Base-by-base conservation (phyloP, 2,329 filamentous ascomycete genomes). In the Alternaria triticimaculans region DNA sequence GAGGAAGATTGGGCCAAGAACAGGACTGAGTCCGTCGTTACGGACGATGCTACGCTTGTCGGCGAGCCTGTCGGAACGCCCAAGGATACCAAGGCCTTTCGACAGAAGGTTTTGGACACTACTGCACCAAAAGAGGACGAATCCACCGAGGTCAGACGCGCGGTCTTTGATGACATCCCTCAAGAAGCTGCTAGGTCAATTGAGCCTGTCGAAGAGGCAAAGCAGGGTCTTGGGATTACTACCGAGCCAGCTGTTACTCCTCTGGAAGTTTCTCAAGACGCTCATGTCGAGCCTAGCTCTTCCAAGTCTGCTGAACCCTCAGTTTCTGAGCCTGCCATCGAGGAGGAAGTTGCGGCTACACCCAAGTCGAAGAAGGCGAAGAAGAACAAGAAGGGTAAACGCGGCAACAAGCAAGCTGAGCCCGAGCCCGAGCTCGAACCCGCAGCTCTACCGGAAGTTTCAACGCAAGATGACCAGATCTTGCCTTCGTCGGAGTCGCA, bases 31-130 rank as follows among this genome's bases (percentile, higher is more conserved):
- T 75, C 74, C 2, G 43, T 71, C 18, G 59, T 72, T 53, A 75
- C 73, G 2, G 75, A 78, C 54, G 75, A 76, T 45, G 73, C 72
- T 55, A 78, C 76, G 3, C 72, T 79, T 44, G 71, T 79, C 15
- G 76, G 72, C 30, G 76, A 78, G 12, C 65, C 72, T 3, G 56
- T 55, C 21, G 33, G 64, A 37, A 63, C 58, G 9, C 58, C 68
- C n/a, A 58, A 58, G 4, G 55, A 25, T 28, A 43, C 46, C 5
- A 79, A 78, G 49, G 70, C 71, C n/a, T 55, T 69, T 37, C 68
- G 62, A 6, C 70, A 76, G 56, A 78, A 79, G 55, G 53, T 77
- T 12, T 53, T 76, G 6, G 73, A 76, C n/a, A 65, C 49, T 28
- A 79, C 76, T 0, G 62, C 64, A 10, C 75, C 74, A 2, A 54